A percentile compares a stretch with the other conserved stretches of the same genome.
These are phyloP conservation scores for Prunus yedoensis DNA, from an alignment of 331 rosid genomes.

Conservation along the genomic window DNA sequence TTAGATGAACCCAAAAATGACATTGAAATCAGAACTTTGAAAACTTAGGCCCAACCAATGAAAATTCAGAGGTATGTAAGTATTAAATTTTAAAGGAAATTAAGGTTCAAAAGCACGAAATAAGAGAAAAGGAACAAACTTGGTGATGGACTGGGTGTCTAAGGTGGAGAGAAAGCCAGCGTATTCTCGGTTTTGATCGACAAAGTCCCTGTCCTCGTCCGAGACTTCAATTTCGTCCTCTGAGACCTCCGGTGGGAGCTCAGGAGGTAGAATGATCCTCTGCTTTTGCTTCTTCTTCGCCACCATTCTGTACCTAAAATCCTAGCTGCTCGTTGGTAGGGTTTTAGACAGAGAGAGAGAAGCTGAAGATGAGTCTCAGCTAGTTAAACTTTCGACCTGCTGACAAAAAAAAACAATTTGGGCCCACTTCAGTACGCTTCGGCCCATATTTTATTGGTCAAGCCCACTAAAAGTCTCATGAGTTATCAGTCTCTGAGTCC, in stretches of 20 bases:
- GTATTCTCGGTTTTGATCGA: slow-evolving; percentile 55
- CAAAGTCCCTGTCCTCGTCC: slow-evolving; percentile 74
- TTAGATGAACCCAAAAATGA: neutral
- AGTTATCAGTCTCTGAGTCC: too few species aligned
- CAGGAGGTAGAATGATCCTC: slow-evolving; percentile 81
- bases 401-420: too few species aligned
- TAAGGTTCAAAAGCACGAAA: neutral
- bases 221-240: slow-evolving; percentile 85
- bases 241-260: slow-evolving; percentile 76
- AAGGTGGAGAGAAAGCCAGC: slow-evolving; percentile 64
- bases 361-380: too few species aligned
- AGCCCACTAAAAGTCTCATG: too few species aligned
- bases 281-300: slow-evolving; percentile 49
- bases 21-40: neutral
- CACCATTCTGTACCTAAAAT: slow-evolving; percentile 40
- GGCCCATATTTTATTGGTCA: too few species aligned
- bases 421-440: too few species aligned
- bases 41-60: neutral
- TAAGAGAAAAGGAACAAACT: slow-evolving; percentile 38
- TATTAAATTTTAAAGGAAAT: neutral
- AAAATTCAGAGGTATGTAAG: neutral
- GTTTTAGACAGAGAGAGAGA: neutral
- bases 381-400: too few species aligned
- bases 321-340: neutral
- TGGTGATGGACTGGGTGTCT: slow-evolving; percentile 80